Percentiles rank a stretch among this genome's conserved stretches.
Conservation (phyloP, 2,329 filamentous ascomycete genomes). For the Fusarium keratoplasticum region DNA sequence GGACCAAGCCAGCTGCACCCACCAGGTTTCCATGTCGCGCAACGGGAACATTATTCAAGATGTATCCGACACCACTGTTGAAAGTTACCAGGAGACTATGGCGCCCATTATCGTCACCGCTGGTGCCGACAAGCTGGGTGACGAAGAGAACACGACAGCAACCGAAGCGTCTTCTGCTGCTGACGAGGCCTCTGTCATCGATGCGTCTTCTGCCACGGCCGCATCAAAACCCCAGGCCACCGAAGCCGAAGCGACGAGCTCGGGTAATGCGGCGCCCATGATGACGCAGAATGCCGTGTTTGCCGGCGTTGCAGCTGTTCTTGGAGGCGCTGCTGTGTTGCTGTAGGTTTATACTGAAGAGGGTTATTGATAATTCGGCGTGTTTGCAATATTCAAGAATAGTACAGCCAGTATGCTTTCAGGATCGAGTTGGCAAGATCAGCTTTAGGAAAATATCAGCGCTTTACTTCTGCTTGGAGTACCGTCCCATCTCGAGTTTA, state of each 20-base stretch:
- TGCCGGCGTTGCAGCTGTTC: slow-evolving; percentile 49
- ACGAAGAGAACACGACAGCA: not conserved
- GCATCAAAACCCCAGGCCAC: slow-evolving; percentile 26
- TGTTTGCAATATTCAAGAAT: not conserved
- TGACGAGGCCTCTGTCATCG: too few relatives aligned
- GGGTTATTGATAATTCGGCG: not conserved
- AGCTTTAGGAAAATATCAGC: not conserved
- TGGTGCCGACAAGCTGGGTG: slow-evolving; percentile 33
- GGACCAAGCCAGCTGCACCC: slow-evolving; percentile 39
- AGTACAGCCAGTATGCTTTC: not conserved
- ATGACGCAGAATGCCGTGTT: slow-evolving; percentile 51
- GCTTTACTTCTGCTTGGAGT: not conserved
- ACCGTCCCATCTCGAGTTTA: not conserved
- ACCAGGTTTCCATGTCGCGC: not conserved
- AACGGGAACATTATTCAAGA: not conserved
- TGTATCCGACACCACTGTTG: not conserved
- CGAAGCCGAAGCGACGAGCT: slow-evolving; percentile 22
- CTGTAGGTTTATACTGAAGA: slow-evolving; percentile 37
- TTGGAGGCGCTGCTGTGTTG: slow-evolving; percentile 50
- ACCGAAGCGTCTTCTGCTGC: slow-evolving; percentile 7
- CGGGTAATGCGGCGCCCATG: slow-evolving; percentile 42
- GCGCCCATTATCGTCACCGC: slow-evolving; percentile 53
- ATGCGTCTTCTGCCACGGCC: slow-evolving; percentile 7
- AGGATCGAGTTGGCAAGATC: not conserved
- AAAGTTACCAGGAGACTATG: slow-evolving; percentile 33